Percentiles rank a stretch among this genome's conserved stretches.
Evolutionary conservation across 108 stramenopile species (phyloP).

Genomic region (Stephanodiscus triporus): DNA sequence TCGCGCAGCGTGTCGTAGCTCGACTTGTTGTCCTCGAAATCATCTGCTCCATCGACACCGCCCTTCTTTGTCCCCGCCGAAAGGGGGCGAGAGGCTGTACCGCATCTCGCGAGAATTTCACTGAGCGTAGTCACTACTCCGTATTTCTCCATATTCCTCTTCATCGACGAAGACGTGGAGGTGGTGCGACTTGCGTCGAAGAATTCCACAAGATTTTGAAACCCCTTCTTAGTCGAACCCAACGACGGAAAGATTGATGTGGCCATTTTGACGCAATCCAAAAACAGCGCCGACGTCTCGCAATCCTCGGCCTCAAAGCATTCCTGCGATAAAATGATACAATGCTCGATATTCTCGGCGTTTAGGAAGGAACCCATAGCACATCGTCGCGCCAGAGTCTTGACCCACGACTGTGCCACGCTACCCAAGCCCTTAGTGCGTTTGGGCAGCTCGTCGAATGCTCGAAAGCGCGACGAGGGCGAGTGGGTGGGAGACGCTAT

Average conservation of each 20-base stretch:
- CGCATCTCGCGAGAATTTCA: conserved; percentile 61
- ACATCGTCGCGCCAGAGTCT: conserved; percentile 64
- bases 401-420: conserved; percentile 60
- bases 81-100: conserved; percentile 44
- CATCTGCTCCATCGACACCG: conserved; percentile 11
- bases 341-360: conserved; percentile 65
- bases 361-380: conserved; percentile 81
- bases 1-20: conserved; percentile 35
- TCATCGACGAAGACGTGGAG: conserved; percentile 18
- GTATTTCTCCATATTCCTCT: conserved; percentile 51
- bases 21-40: conserved; percentile 16
- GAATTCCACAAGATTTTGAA: conserved; percentile 62
- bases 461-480: conserved; percentile 59
- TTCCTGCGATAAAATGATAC: conserved; percentile 78
- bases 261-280: conserved; percentile 60
- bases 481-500: conserved; percentile 71
- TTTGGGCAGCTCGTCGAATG: conserved; percentile 83
- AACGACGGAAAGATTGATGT: conserved; percentile 57
- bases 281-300: conserved; percentile 53
- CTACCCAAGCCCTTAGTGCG: conserved; percentile 69
- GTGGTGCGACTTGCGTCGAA: conserved; percentile 52
- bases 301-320: conserved; percentile 66
- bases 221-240: conserved; percentile 57
- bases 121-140: conserved; percentile 68
- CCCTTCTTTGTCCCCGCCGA: conserved; percentile 26